Conservation (phyloP, 345 rosid genomes). For the Melastoma malabathricum region DNA sequence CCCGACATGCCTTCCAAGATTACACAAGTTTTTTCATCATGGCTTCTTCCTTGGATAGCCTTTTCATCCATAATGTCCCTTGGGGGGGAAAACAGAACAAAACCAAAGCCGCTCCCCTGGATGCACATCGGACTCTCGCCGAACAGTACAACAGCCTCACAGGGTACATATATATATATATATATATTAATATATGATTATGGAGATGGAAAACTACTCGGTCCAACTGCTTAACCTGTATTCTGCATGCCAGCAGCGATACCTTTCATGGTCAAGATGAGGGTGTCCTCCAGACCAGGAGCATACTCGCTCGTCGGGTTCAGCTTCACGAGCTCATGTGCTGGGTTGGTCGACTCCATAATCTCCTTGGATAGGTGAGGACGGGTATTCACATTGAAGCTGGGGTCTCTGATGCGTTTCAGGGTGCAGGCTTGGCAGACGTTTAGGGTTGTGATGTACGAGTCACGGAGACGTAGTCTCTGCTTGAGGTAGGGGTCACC, state of each 20-base stretch:
- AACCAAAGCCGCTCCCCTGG: too few species aligned
- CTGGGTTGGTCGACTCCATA: constrained; percentile 60
- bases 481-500: constrained; percentile 94
- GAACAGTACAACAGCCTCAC: too few species aligned
- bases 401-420: constrained; percentile 77
- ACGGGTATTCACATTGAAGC: constrained; percentile 56
- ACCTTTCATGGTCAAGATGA: constrained; percentile 97
- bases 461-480: constrained; percentile 85
- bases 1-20: too few species aligned
- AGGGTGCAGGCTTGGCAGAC: constrained; percentile 93
- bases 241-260: constrained; percentile 93
- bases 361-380: constrained; percentile 82
- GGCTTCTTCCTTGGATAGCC: too few species aligned
- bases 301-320: constrained; percentile 79
- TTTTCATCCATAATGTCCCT: too few species aligned
- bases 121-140: too few species aligned
- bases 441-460: constrained; percentile 90
- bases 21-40: too few species aligned
- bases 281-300: constrained; percentile 95
- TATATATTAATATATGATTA: background rate
- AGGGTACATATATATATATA: background rate
- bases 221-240: constrained; percentile 43
- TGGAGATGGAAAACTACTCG: background rate
- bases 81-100: too few species aligned
- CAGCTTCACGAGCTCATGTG: constrained; percentile 61